phyloP scores from a whole-genome alignment of 306 rosid genomes.

The Canavalia gladiata region DNA sequence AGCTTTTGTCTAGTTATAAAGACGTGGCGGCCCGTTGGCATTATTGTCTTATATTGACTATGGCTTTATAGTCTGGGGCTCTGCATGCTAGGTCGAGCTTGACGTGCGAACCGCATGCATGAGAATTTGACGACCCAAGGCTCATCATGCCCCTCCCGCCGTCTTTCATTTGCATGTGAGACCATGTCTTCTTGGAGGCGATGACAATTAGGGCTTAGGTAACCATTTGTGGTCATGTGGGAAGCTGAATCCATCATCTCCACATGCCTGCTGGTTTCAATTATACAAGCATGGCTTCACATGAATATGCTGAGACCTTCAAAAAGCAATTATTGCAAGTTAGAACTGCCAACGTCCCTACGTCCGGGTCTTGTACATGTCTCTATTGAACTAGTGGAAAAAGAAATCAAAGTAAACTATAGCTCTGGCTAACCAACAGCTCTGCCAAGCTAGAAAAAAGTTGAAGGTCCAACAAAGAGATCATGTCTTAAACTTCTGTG shows the following conservation, averaged over 20 bases:
- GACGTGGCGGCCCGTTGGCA: too few relatives aligned
- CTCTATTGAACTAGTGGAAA: slow-evolving; percentile 30
- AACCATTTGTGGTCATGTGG: too few relatives aligned
- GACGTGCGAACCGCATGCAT: too few relatives aligned
- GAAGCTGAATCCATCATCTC: slow-evolving; percentile 39
- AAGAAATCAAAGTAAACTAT: slow-evolving; percentile 34
- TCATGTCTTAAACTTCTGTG: slow-evolving; percentile 87
- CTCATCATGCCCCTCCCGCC: too few relatives aligned
- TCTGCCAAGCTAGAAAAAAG: slow-evolving; percentile 31
- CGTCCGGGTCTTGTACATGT: slow-evolving; percentile 15
- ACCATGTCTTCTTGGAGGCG: too few relatives aligned
- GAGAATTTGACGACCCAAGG: too few relatives aligned
- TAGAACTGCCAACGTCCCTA: slow-evolving; percentile 43
- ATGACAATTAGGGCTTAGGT: too few relatives aligned
- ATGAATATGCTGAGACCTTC: slow-evolving; percentile 20
- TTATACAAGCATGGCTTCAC: slow-evolving; percentile 46
- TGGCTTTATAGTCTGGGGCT: too few relatives aligned
- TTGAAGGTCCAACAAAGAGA: not conserved
- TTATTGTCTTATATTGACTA: too few relatives aligned
- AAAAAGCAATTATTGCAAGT: slow-evolving; percentile 32
- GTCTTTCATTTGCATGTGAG: too few relatives aligned
- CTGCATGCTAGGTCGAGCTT: too few relatives aligned
- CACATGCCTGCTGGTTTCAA: slow-evolving; percentile 22
- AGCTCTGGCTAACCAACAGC: not conserved
- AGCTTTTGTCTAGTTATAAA: too few relatives aligned